These are phyloP conservation scores for Didymella pinodella DNA, from an alignment of 2,329 filamentous ascomycete genomes.

Conservation along the genomic window DNA sequence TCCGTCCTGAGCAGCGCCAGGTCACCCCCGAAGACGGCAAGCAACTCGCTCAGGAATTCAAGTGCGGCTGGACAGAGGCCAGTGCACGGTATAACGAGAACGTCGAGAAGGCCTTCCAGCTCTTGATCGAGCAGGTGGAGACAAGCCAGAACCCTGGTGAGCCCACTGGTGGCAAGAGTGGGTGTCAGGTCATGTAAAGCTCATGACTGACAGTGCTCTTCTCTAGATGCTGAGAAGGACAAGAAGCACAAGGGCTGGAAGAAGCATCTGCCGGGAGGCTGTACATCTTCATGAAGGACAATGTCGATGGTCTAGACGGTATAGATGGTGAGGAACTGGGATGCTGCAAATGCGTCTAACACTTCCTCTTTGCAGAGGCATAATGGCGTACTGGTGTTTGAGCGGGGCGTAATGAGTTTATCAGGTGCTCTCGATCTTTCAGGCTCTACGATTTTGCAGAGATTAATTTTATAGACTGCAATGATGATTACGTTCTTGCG, in stretches of 20 bases:
- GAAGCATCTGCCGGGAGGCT: slow-evolving; percentile 6
- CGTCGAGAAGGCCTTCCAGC: slow-evolving; percentile 89
- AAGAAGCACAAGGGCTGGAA: slow-evolving; percentile 7
- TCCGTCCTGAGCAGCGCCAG: slow-evolving; percentile 91
- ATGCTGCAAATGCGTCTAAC: slow-evolving; percentile 5
- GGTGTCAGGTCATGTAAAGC: slow-evolving; percentile 81
- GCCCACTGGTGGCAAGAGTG: slow-evolving; percentile 73
- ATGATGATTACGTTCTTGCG: slow-evolving; percentile 4
- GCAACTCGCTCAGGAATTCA: slow-evolving; percentile 83
- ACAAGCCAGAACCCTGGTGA: slow-evolving; percentile 91
- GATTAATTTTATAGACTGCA: slow-evolving; percentile 12
- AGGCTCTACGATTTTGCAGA: slow-evolving; percentile 4
- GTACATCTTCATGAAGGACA: slow-evolving; percentile 6
- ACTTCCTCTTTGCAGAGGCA: slow-evolving; percentile 20
- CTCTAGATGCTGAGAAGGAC: neutral
- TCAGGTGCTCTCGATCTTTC: slow-evolving; percentile 17
- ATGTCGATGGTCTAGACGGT: slow-evolving; percentile 25
- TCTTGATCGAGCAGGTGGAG: slow-evolving; percentile 94
- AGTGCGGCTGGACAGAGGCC: slow-evolving; percentile 94
- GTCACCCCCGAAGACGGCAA: slow-evolving; percentile 86
- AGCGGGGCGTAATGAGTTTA: slow-evolving; percentile 38
- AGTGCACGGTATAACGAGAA: slow-evolving; percentile 95
- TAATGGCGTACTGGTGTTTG: slow-evolving; percentile 39
- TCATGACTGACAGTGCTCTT: slow-evolving; percentile 28
- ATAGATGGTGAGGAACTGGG: slow-evolving; percentile 25